Evolutionary conservation across 768 basidiomycete species (phyloP).

Genomic region (Tricholoma sp.): DNA sequence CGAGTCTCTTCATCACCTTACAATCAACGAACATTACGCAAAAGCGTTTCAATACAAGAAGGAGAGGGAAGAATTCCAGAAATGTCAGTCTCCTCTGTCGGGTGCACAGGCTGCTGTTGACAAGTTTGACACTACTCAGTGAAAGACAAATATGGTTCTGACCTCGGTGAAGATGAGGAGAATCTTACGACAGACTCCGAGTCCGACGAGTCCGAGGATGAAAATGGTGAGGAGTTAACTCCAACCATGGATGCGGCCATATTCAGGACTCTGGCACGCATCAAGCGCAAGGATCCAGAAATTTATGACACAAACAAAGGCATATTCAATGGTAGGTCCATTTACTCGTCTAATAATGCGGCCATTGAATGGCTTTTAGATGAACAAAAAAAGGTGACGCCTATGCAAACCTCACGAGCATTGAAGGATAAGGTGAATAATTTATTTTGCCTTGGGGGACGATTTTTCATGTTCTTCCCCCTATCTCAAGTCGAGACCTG

Average conservation of each 20-base stretch:
- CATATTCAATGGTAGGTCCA: conserved; percentile 70
- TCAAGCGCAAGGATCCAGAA: conserved; percentile 73
- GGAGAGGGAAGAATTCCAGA: conserved; percentile 78
- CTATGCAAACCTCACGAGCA: conserved; percentile 16
- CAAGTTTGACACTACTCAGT: conserved; percentile 38
- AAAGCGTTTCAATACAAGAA: conserved; percentile 82
- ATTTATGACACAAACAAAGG: conserved; percentile 72
- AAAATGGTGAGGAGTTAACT: conserved; percentile 92
- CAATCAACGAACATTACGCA: conserved; percentile 71
- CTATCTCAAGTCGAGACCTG: conserved; percentile 51
- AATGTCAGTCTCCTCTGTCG: conserved; percentile 43
- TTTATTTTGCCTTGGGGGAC: too few relatives aligned
- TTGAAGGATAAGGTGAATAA: conserved; percentile 47
- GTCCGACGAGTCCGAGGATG: conserved; percentile 81
- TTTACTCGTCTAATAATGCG: neutral
- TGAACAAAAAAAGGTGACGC: conserved; percentile 54
- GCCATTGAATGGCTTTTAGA: conserved; percentile 35
- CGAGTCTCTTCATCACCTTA: conserved; percentile 43
- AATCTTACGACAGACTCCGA: conserved; percentile 60
- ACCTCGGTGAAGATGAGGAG: conserved; percentile 50
- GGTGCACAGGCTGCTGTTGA: neutral
- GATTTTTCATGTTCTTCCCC: neutral
- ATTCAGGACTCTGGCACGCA: conserved; percentile 81
- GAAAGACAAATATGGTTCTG: conserved; percentile 84
- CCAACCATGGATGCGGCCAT: conserved; percentile 93